These are phyloP conservation scores for Phylloboletellus chloephorus DNA, from an alignment of 1,284 basidiomycete genomes.

Conservation along the genomic window DNA sequence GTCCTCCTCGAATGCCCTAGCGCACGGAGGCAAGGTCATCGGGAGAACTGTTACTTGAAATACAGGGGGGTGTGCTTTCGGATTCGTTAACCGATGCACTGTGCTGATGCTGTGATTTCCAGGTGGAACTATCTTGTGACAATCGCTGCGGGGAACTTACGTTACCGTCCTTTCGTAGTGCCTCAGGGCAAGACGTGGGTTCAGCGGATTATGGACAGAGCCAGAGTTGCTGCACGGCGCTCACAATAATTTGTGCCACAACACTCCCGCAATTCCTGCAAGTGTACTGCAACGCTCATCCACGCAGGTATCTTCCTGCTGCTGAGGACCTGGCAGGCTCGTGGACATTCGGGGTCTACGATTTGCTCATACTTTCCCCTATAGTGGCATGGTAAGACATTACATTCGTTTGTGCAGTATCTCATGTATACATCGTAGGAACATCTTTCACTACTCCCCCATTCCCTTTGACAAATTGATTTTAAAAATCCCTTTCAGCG, in stretches of 20 bases:
- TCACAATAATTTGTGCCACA: constrained; percentile 85
- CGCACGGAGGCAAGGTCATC: constrained; percentile 64
- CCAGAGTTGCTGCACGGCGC: constrained; percentile 75
- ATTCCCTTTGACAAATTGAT: constrained; percentile 70
- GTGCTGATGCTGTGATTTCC: neutral
- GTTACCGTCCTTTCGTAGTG: constrained; percentile 61
- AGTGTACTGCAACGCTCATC: neutral
- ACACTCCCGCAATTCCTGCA: constrained; percentile 56
- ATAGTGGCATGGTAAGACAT: constrained; percentile 72
- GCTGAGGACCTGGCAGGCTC: constrained; percentile 73
- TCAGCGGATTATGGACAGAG: constrained; percentile 86
- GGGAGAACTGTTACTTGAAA: constrained; percentile 65
- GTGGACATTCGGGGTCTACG: constrained; percentile 89
- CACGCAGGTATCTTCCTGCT: constrained; percentile 60
- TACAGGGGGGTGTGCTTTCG: constrained; percentile 57
- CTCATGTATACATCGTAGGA: constrained; percentile 42
- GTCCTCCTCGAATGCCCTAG: constrained; percentile 59
- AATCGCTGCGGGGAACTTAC: constrained; percentile 79
- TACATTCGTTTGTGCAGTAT: constrained; percentile 1
- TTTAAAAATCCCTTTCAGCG: constrained; percentile 37
- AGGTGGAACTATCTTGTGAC: constrained; percentile 86
- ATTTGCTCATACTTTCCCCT: constrained; percentile 89
- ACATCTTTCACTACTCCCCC: constrained; percentile 82
- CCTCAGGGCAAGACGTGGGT: constrained; percentile 66
- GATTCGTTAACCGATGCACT: neutral